Percentiles rank a stretch among this genome's conserved stretches.
phyloP scores from a whole-genome alignment of 371 early-diverging fungal genomes.

The Apophysomyces elegans region DNA sequence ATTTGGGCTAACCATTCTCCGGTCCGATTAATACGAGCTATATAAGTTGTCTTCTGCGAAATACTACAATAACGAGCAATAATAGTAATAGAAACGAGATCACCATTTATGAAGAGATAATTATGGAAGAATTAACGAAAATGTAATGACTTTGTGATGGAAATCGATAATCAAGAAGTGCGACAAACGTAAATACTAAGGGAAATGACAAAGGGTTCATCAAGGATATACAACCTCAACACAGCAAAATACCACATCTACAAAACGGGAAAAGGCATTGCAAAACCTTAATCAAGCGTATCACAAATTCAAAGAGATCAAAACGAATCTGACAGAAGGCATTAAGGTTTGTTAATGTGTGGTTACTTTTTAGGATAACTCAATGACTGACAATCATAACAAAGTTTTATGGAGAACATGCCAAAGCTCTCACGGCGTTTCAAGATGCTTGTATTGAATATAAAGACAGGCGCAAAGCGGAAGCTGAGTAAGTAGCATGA shows the following conservation, averaged over 20 bases:
- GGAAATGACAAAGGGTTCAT: constrained; percentile 63
- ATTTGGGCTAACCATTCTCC: constrained; percentile 98
- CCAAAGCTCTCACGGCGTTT: constrained; percentile 59
- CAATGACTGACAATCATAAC: constrained; percentile 60
- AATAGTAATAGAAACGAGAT: too few species aligned
- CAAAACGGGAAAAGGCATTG: constrained; percentile 69
- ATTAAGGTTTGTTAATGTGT: constrained; percentile 40
- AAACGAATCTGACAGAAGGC: constrained; percentile 71
- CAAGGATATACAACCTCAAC: constrained; percentile 62
- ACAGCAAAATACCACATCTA: constrained; percentile 49
- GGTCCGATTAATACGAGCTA: constrained; percentile 84
- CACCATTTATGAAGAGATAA: constrained; percentile 56
- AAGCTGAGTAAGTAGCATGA: constrained; percentile 46
- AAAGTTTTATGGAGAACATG: constrained; percentile 77
- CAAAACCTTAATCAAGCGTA: constrained; percentile 71
- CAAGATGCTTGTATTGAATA: constrained; percentile 70
- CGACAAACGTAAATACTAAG: constrained; percentile 64
- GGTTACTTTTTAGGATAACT: constrained; percentile 7
- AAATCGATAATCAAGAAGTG: constrained; percentile 59
- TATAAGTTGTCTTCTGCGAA: constrained; percentile 89
- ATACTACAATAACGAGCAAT: constrained; percentile 59
- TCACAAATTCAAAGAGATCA: constrained; percentile 68
- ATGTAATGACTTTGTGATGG: constrained; percentile 68
- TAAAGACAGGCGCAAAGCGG: constrained; percentile 66
- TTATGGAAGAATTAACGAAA: constrained; percentile 67